Base-by-base conservation (phyloP, 139 green algal genomes). In the Picocystis salinarum region DNA sequence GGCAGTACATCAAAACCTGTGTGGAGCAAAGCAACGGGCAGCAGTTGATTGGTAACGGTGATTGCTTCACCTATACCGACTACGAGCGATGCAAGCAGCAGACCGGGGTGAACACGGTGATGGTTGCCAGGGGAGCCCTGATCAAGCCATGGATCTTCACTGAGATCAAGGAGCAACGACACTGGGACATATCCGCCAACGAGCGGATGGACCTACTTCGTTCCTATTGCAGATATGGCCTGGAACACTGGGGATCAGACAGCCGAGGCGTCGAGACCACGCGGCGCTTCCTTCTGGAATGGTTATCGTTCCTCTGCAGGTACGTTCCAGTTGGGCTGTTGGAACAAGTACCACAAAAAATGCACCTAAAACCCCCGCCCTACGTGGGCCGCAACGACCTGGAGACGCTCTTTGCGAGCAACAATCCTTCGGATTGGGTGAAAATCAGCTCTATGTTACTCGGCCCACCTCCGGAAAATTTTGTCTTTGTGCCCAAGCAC, bases 121-220 rank as follows among this genome's bases (percentile, higher is more conserved):
- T 95, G 81, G 58, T 98, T 3, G 88, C 75, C 0, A 47, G 88
- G 0, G 88, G 74, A 2, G 87, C 81, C n/a, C 69, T 98, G 2
- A 80, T 96, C 59, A 98, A 98, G 73, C 88, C 88, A 10, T 98
- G 88, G 87, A 47, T 98, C 25, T 89, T 95, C 63, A 86, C 78
- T 3, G 81, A 88, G 54, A 95, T 96, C 46, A 79, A 85, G 58
- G 86, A 98, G 67, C 67, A 71, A 52, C 69, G 87, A 4, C 62
- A 92, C 55, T 93, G 82, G 74, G 87, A 98, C 73, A 98, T 98
- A 56, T 74, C 40, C 33, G 65, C 79, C 6, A 23, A 40, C 1
- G 86, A 98, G 75, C 61, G 87, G 0, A 52, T 98, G 10, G 86
- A 94, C 42, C 39, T 95, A 10, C 44, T 93, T 31, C 70, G 73